A percentile compares a stretch with the other conserved stretches of the same genome.
These are phyloP conservation scores for Venturia effusa DNA, from an alignment of 2,329 filamentous ascomycete species.

Conservation along the genomic window DNA sequence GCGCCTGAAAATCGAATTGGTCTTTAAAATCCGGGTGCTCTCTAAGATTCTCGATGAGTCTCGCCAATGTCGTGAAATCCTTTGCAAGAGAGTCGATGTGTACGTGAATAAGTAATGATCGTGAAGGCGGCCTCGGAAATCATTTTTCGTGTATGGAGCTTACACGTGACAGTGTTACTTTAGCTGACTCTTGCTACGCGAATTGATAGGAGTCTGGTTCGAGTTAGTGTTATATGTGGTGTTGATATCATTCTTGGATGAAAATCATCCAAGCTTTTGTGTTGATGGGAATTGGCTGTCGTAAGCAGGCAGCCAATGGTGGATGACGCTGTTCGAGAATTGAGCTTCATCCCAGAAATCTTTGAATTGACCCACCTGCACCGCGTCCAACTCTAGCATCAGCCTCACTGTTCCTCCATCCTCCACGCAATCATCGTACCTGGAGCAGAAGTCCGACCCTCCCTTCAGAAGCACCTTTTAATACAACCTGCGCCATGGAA, in stretches of 20 bases:
- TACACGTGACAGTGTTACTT: not conserved
- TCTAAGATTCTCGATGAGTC: no score
- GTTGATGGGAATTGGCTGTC: not conserved
- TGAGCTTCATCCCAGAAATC: not conserved
- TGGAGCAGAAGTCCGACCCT: not conserved
- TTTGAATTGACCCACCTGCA: not conserved
- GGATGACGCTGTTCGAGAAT: not conserved
- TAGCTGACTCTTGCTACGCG: no score
- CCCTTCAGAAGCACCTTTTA: not conserved
- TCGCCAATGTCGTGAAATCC: no score
- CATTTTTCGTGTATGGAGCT: not conserved
- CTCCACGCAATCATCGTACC: not conserved
- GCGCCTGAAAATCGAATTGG: no score
- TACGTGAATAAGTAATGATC: no score
- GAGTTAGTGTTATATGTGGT: not conserved
- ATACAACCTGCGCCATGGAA: constrained; percentile 6
- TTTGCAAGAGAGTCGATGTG: not conserved
- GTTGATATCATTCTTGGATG: no score
- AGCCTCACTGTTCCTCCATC: not conserved
- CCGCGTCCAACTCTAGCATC: not conserved
- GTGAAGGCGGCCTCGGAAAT: no score
- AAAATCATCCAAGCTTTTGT: not conserved
- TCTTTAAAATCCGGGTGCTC: no score
- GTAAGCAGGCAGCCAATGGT: not conserved
- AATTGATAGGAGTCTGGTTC: no score